phyloP scores from a whole-genome alignment of 352 stramenopile genomes.

The Nothophytophthora sp. region DNA sequence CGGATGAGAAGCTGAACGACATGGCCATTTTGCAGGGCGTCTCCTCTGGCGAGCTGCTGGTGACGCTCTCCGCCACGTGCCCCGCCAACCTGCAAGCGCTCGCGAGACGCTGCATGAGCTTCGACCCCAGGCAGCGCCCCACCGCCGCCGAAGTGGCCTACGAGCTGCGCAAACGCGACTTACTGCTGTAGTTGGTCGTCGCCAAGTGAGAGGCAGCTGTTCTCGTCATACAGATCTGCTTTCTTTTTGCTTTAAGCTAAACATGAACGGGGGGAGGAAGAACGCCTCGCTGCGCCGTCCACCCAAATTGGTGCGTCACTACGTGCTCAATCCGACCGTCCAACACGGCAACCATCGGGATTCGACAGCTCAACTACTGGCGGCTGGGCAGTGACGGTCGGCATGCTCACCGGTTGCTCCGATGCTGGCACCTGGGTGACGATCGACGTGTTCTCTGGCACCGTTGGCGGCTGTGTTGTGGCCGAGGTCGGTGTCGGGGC shows the following conservation, averaged over 20 bases:
- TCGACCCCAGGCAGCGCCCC: slow-evolving; percentile 54
- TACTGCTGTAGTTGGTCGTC: slow-evolving; percentile 29
- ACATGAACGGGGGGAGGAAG: no score
- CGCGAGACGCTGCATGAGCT: slow-evolving; percentile 49
- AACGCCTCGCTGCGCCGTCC: no score
- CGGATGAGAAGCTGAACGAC: slow-evolving; percentile 51
- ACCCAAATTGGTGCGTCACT: no score
- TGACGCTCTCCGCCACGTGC: slow-evolving; percentile 41
- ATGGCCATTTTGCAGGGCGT: slow-evolving; percentile 62
- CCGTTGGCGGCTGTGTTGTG: not conserved
- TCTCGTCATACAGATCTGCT: not conserved
- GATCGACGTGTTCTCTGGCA: not conserved
- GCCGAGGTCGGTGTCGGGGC: no score
- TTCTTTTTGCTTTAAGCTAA: not conserved
- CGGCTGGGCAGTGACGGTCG: no score
- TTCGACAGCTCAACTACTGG: no score
- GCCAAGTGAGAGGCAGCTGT: not conserved
- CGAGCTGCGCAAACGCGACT: slow-evolving; percentile 50
- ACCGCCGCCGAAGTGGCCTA: slow-evolving; percentile 60
- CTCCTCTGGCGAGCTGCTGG: slow-evolving; percentile 37
- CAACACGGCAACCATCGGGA: no score
- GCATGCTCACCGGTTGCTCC: no score
- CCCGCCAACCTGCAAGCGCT: slow-evolving; percentile 47
- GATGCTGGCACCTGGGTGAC: no score
- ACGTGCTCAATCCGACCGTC: no score